These are phyloP conservation scores for Perilla frutescens DNA, from an alignment of 257 asterid species.

Conservation along the genomic window DNA sequence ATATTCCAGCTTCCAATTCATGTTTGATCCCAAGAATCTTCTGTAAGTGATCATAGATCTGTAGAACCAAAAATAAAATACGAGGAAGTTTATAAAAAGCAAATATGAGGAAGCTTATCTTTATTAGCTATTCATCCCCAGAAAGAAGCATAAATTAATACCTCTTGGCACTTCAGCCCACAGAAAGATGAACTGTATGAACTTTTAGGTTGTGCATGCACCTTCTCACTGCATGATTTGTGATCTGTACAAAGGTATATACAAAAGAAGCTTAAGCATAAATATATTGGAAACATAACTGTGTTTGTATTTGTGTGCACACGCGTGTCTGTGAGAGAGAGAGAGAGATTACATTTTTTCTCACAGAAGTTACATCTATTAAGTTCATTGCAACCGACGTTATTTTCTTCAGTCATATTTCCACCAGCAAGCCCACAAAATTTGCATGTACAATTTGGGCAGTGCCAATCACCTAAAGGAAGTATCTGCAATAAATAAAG, in stretches of 20 bases:
- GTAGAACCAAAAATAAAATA: constrained; percentile 40
- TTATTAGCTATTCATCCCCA: constrained; percentile 15
- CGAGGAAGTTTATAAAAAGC: constrained; percentile 26
- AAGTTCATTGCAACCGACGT: constrained; percentile 48
- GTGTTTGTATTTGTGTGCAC: not conserved
- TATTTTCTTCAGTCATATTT: constrained; percentile 44
- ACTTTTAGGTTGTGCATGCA: constrained; percentile 43
- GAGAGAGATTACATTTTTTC: constrained; percentile 69
- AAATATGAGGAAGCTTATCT: constrained; percentile 22
- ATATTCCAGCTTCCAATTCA: constrained; percentile 83
- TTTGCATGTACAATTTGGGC: constrained; percentile 89
- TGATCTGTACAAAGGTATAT: constrained; percentile 61
- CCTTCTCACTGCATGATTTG: constrained; percentile 64
- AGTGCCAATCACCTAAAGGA: constrained; percentile 97
- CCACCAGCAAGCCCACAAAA: constrained; percentile 62
- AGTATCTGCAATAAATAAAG: constrained; percentile 59
- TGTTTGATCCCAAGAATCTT: constrained; percentile 86
- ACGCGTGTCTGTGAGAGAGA: not conserved
- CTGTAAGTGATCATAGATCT: constrained; percentile 80
- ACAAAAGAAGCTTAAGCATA: constrained; percentile 25
- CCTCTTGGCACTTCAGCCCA: constrained; percentile 91
- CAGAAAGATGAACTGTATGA: constrained; percentile 69
- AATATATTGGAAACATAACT: constrained; percentile 2
- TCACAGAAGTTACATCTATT: constrained; percentile 72
- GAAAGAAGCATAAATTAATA: constrained; percentile 41